Evolutionary conservation across 1,139 yeast genomes (phyloP), one percentile per base, ranked within the genome.

Genomic region (Yamadazyma atmosphaerica): DNA sequence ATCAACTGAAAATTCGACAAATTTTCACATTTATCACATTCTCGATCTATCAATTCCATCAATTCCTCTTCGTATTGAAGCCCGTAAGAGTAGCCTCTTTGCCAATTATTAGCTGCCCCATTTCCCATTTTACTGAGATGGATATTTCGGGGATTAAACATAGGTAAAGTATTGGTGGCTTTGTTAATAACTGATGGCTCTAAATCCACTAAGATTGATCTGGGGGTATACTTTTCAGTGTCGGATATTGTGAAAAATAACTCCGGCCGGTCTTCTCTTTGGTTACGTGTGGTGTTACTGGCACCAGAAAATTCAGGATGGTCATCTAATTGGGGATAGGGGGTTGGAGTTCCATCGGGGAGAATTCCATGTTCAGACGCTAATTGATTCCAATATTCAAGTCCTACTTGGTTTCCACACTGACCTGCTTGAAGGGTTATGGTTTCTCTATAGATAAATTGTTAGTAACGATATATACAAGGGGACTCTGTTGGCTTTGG

Each of bases 41-140:
- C 98, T 43, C 95, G 73, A 55, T 90, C 97, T 33, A 92, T 75
- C 75, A 90, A 79, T 54, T 88, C 92, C 46, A 87, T 54, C 33
- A 92, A 66, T 16, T 79, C 82, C 38, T 89, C 97, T 39, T 77
- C 75, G 45, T 85, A 77, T 33, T 71, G 68, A 30, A 77, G 74
- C 0, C 95, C 98, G 44, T 85, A 83, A 27, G 78, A 74, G 56
- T 87, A 89, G 2, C 98, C 98, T 40, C 83, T 83, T 2, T 90
- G 86, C 98, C 98, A 92, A 48, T 88, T 88, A 60, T 92, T 92
- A 15, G 96, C 98, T 0, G 98, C 98, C 3, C 96, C 95, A 25
- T 83, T 77, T 2, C 96, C 96, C 17, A 81, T 81, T 15, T 83
- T 76, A 31, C 95, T 82, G 22, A 87, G 66, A 64, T 87, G 92